Evolutionary conservation across 2,329 filamentous ascomycete genomes (phyloP).

Genomic region (Monosporascus sp.): DNA sequence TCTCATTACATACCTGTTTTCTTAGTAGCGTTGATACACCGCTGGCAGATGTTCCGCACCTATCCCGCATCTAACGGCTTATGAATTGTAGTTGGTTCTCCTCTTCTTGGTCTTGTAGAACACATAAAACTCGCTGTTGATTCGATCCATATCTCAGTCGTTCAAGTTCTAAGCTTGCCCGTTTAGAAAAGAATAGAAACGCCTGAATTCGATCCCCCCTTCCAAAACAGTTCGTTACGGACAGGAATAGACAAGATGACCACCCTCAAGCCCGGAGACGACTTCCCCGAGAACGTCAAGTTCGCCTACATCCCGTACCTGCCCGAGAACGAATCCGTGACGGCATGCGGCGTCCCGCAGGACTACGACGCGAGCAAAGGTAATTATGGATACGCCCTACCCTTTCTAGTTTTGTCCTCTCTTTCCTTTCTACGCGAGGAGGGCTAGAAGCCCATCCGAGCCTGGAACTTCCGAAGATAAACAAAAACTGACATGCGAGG

Average conservation of each 20-base stretch:
- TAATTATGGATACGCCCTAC: conserved; percentile 19
- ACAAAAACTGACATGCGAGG: too few relatives aligned
- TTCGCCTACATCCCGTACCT: conserved; percentile 83
- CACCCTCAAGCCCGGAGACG: conserved; percentile 73
- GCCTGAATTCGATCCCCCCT: background rate
- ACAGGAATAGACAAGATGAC: conserved; percentile 38
- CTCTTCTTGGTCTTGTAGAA: too few relatives aligned
- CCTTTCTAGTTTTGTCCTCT: conserved; percentile 9
- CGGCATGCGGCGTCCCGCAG: conserved; percentile 71
- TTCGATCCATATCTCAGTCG: too few relatives aligned
- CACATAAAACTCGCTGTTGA: too few relatives aligned
- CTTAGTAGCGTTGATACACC: background rate
- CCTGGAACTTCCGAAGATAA: background rate
- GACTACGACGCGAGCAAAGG: conserved; percentile 75
- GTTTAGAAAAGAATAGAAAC: too few relatives aligned
- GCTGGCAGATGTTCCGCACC: background rate
- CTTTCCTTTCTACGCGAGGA: background rate
- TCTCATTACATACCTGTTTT: background rate
- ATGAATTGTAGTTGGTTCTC: too few relatives aligned
- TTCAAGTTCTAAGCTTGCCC: too few relatives aligned
- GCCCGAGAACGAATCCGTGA: conserved; percentile 63
- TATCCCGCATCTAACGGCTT: background rate
- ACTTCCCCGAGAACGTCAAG: conserved; percentile 73
- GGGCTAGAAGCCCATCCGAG: too few relatives aligned
- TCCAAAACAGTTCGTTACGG: conserved; percentile 1